These are phyloP conservation scores for Neofusicoccum parvum DNA, from an alignment of 2,329 filamentous ascomycete species.

Conservation along the genomic window DNA sequence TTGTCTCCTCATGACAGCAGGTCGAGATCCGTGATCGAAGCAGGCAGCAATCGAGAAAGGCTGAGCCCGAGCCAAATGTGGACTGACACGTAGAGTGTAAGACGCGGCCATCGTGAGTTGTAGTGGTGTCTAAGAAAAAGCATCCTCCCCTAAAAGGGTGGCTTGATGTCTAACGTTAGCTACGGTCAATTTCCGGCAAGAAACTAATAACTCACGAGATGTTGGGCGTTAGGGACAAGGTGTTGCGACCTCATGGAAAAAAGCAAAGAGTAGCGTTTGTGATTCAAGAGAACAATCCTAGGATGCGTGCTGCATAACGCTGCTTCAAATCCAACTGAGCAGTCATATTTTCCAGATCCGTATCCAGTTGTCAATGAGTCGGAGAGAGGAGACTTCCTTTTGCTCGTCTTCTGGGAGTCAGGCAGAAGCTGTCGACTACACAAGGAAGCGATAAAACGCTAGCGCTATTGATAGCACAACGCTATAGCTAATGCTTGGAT, in stretches of 20 bases:
- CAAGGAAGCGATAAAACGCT: neutral
- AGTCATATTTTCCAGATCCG: neutral
- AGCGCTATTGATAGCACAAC: neutral
- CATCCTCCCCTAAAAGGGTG: neutral
- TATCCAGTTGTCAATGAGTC: neutral
- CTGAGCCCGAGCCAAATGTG: neutral
- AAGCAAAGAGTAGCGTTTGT: neutral
- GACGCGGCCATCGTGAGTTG: neutral
- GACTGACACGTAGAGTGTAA: neutral
- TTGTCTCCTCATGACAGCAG: neutral
- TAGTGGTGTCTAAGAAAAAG: neutral
- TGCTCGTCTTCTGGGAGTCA: neutral
- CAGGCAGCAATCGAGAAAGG: neutral
- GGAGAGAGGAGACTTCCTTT: neutral
- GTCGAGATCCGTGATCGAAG: neutral
- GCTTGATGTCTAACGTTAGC: neutral
- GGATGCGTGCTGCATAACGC: neutral
- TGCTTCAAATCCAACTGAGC: neutral
- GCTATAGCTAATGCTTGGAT: neutral
- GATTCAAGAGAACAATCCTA: neutral
- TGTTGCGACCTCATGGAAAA: neutral
- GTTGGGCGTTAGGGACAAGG: neutral
- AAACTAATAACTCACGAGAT: neutral
- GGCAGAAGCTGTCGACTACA: neutral
- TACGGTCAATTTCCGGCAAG: neutral